Conservation (phyloP, 2,329 filamentous ascomycete species). For the Laburnicola sp. region DNA sequence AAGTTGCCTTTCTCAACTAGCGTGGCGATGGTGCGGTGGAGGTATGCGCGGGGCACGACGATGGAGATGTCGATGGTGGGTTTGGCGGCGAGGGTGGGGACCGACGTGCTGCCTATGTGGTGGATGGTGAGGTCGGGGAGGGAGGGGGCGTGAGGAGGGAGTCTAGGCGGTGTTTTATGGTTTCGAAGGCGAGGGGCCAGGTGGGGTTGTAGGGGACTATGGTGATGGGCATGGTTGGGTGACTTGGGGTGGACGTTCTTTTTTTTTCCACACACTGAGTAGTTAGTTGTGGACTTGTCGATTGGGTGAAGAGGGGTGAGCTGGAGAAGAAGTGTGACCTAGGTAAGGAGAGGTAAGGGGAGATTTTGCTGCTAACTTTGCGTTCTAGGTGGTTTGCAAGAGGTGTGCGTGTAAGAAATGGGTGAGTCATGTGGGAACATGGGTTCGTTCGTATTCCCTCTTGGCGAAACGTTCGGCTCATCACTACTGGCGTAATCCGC, state of each 20-base stretch:
- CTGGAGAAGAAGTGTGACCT: too few relatives aligned
- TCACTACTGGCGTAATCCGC: too few relatives aligned
- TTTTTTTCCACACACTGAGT: too few relatives aligned
- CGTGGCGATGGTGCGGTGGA: slow-evolving; percentile 32
- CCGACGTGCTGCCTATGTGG: slow-evolving; percentile 46
- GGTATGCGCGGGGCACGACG: slow-evolving; percentile 28
- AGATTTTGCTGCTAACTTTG: too few relatives aligned
- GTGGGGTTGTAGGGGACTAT: slow-evolving; percentile 33
- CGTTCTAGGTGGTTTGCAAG: too few relatives aligned
- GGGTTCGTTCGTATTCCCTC: too few relatives aligned
- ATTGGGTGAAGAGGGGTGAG: neutral
- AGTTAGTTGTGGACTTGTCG: neutral
- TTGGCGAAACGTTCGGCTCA: too few relatives aligned
- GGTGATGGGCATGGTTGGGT: slow-evolving; percentile 23
- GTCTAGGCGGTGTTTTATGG: slow-evolving; percentile 23
- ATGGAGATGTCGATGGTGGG: slow-evolving; percentile 46
- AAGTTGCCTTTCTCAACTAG: slow-evolving; percentile 40
- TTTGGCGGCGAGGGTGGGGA: slow-evolving; percentile 41
- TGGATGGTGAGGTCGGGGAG: slow-evolving; percentile 33
- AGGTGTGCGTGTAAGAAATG: too few relatives aligned
- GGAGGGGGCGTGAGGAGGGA: slow-evolving; percentile 17
- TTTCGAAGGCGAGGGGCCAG: slow-evolving; percentile 34
- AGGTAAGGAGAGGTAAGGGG: too few relatives aligned
- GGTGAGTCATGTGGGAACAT: too few relatives aligned
- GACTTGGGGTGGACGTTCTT: neutral